Conservation (phyloP, 2,329 filamentous ascomycete species). For the Apiospora arundinis region DNA sequence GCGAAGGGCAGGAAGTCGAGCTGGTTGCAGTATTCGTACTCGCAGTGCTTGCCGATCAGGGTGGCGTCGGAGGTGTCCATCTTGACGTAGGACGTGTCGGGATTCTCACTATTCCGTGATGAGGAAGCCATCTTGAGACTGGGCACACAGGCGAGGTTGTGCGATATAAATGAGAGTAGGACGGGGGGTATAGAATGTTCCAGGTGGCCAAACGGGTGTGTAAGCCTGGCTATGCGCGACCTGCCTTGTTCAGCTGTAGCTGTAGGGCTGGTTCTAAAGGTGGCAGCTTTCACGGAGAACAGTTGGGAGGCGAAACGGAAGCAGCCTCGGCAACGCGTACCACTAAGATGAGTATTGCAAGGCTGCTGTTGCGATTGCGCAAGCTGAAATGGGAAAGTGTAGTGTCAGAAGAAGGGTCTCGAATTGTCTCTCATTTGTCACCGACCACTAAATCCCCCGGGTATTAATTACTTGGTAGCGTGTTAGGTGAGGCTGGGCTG, state of each 20-base stretch:
- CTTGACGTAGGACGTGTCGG: constrained; percentile 67
- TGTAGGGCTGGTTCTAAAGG: neutral
- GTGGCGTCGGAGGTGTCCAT: constrained; percentile 74
- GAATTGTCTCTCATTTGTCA: constrained; percentile 21
- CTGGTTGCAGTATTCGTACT: constrained; percentile 89
- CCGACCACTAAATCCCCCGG: too few relatives aligned
- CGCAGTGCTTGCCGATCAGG: constrained; percentile 88
- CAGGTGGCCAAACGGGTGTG: constrained; percentile 27
- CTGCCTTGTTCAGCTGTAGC: neutral
- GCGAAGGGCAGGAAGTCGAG: constrained; percentile 96
- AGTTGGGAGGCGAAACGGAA: neutral
- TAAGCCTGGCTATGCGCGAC: neutral
- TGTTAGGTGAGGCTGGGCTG: neutral
- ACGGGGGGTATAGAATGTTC: neutral
- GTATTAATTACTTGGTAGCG: too few relatives aligned
- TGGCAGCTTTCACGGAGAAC: neutral
- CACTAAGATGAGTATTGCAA: constrained; percentile 15
- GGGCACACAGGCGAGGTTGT: constrained; percentile 26
- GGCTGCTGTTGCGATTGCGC: constrained; percentile 22
- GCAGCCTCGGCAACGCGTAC: constrained; percentile 2
- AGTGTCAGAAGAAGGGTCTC: constrained; percentile 24
- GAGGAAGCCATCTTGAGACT: constrained; percentile 58
- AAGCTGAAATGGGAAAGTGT: neutral
- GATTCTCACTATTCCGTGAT: constrained; percentile 42
- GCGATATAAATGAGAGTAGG: constrained; percentile 27